Percentiles rank a stretch among this genome's conserved stretches.
These are phyloP conservation scores for Saccharomyces hybrid DNA, from an alignment of 1,139 yeast genomes.

Conservation along the genomic window DNA sequence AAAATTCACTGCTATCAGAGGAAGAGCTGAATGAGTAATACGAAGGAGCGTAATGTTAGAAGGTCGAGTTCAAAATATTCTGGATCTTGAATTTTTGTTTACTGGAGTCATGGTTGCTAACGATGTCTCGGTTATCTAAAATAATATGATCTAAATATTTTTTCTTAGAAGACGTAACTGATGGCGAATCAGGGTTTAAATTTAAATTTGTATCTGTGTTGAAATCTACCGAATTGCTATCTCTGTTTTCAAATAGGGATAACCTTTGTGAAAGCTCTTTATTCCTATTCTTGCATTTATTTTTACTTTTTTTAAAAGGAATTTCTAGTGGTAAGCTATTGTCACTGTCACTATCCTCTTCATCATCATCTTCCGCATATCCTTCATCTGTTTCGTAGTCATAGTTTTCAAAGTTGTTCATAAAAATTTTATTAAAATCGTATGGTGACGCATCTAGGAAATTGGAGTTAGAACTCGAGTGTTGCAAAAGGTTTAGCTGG, in stretches of 20 bases:
- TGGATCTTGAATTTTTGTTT: background rate
- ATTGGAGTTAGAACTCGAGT: background rate
- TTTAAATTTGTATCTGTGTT: background rate
- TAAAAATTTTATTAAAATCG: background rate
- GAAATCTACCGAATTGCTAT: conserved; percentile 5
- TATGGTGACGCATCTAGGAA: background rate
- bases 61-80: background rate
- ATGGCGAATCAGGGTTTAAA: background rate
- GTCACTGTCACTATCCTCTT: conserved; percentile 29
- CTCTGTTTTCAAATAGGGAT: conserved; percentile 12
- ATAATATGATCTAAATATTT: conserved; percentile 10
- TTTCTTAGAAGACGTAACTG: background rate
- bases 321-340: conserved; percentile 38
- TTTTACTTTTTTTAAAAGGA: conserved; percentile 19
- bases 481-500: background rate
- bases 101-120: background rate
- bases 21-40: background rate
- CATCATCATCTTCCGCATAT: conserved; percentile 32
- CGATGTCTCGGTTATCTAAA: conserved; percentile 4
- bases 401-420: background rate
- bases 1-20: background rate
- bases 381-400: conserved; percentile 27
- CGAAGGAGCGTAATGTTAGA: background rate
- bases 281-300: conserved; percentile 1
- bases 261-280: background rate